Percentiles rank a stretch among this genome's conserved stretches.
phyloP scores from a whole-genome alignment of 306 rosid species.

The Begonia loranthoides region DNA sequence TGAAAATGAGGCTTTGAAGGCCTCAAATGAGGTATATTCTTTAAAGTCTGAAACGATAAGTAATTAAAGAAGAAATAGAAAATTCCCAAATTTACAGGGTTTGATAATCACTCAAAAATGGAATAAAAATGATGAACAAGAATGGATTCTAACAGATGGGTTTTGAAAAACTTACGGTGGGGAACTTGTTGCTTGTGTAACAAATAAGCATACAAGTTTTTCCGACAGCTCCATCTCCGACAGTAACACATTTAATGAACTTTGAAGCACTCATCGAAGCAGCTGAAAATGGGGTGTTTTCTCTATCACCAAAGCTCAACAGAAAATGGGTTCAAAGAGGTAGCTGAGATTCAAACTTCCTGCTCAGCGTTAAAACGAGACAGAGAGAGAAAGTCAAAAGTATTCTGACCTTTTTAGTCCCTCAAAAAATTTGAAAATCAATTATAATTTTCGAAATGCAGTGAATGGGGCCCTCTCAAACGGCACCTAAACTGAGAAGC shows the following conservation, averaged over 20 bases:
- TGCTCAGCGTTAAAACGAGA: neutral
- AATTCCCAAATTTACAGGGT: neutral
- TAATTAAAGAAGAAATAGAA: neutral
- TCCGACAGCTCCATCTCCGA: conserved; percentile 99
- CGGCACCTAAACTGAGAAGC: neutral
- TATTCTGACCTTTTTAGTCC: conserved; percentile 1
- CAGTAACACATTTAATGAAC: conserved; percentile 98
- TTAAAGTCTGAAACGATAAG: neutral
- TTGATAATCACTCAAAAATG: conserved; percentile 5
- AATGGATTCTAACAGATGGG: conserved; percentile 10
- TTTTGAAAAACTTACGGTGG: conserved; percentile 44
- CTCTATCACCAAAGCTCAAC: no score
- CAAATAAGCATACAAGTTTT: conserved; percentile 98
- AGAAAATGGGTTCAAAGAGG: no score
- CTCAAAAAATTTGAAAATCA: conserved; percentile 5
- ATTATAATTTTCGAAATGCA: conserved; percentile 4
- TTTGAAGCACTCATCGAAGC: conserved; percentile 73
- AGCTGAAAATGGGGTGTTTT: no score
- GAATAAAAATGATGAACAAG: conserved; percentile 1
- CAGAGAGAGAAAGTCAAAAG: conserved; percentile 8
- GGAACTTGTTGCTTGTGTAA: conserved; percentile 96
- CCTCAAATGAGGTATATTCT: neutral
- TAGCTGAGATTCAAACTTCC: no score
- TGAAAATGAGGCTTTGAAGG: no score
- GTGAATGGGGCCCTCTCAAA: conserved; percentile 4